Percentiles rank a stretch among this genome's conserved stretches.
Conservation (phyloP, 2,329 filamentous ascomycete species). For the Colletotrichum aenigma region DNA sequence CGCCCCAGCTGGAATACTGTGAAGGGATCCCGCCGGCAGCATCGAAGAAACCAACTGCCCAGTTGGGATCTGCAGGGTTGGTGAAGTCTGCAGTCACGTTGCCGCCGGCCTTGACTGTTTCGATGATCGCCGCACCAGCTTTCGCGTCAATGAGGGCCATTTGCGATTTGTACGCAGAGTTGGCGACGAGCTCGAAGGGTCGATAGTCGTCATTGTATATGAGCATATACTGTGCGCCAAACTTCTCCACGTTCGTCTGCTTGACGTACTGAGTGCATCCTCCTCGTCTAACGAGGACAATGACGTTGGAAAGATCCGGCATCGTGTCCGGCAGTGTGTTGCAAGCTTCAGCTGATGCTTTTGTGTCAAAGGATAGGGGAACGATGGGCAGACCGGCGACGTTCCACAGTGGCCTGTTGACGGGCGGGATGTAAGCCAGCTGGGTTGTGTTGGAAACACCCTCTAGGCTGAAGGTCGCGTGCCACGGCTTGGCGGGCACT, state of each 20-base stretch:
- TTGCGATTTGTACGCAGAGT: slow-evolving; percentile 4
- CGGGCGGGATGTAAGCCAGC: slow-evolving; percentile 36
- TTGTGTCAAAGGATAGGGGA: slow-evolving; percentile 27
- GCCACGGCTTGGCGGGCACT: slow-evolving; percentile 29
- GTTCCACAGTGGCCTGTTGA: slow-evolving; percentile 26
- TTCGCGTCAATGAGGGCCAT: slow-evolving; percentile 27
- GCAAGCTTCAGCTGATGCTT: slow-evolving; percentile 28
- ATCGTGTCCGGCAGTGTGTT: slow-evolving; percentile 24
- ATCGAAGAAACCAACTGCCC: slow-evolving; percentile 23
- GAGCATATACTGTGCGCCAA: slow-evolving; percentile 30
- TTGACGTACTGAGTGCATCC: slow-evolving; percentile 32
- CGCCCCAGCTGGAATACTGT: slow-evolving; percentile 46
- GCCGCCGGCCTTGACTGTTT: slow-evolving; percentile 23
- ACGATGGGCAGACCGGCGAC: slow-evolving; percentile 36
- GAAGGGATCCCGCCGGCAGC: slow-evolving; percentile 38
- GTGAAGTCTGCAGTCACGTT: slow-evolving; percentile 19
- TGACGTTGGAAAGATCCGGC: slow-evolving; percentile 24
- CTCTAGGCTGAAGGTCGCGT: slow-evolving; percentile 31
- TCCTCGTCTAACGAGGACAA: slow-evolving; percentile 35
- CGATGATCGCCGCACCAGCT: slow-evolving; percentile 29
- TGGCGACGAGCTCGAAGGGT: slow-evolving; percentile 3
- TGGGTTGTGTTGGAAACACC: slow-evolving; percentile 26
- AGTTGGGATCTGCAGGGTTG: not conserved
- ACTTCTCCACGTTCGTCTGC: slow-evolving; percentile 27
- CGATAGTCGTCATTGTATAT: slow-evolving; percentile 29